Conservation (phyloP, 139 green algal genomes). For the Gonium pectorale region DNA sequence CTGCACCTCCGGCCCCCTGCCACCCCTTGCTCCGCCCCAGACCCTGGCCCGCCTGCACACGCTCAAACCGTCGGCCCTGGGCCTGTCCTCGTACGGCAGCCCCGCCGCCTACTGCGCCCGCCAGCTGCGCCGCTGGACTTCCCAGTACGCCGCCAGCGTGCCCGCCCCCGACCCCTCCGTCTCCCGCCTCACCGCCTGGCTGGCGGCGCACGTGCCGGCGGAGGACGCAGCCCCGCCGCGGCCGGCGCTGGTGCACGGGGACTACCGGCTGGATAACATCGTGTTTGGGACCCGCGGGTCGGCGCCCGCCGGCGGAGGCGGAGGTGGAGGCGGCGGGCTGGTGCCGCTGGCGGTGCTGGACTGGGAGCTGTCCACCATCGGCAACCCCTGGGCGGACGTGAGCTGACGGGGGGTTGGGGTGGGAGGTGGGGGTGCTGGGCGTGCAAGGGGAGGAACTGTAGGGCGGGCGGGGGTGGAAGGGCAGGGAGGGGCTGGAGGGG, state of each 20-base stretch:
- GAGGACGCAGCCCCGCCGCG: slow-evolving; percentile 53
- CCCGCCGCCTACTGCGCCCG: slow-evolving; percentile 77
- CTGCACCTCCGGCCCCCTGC: no score
- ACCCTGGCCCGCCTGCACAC: slow-evolving; percentile 88
- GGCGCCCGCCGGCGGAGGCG: no score
- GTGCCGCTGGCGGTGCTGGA: slow-evolving; percentile 87
- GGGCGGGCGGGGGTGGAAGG: no score
- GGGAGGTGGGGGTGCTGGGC: not conserved
- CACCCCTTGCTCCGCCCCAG: no score
- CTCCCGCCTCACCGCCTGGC: slow-evolving; percentile 77
- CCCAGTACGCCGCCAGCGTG: slow-evolving; percentile 79
- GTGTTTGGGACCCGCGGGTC: not conserved
- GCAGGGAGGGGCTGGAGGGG: no score
- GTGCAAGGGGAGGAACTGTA: not conserved
- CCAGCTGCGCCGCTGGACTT: slow-evolving; percentile 79
- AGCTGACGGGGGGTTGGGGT: no score
- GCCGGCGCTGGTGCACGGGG: slow-evolving; percentile 83
- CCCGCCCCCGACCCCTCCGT: slow-evolving; percentile 65
- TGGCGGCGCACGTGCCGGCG: slow-evolving; percentile 78
- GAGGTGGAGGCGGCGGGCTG: not conserved
- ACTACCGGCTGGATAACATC: slow-evolving; percentile 79
- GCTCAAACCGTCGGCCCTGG: slow-evolving; percentile 57
- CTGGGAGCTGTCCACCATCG: slow-evolving; percentile 99
- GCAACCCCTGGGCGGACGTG: slow-evolving; percentile 86
- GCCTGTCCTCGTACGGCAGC: slow-evolving; percentile 77